Percentiles rank a stretch among this genome's conserved stretches.
Conservation (phyloP, 2,329 filamentous ascomycete species). For the Ceratocystis eucalypticola region DNA sequence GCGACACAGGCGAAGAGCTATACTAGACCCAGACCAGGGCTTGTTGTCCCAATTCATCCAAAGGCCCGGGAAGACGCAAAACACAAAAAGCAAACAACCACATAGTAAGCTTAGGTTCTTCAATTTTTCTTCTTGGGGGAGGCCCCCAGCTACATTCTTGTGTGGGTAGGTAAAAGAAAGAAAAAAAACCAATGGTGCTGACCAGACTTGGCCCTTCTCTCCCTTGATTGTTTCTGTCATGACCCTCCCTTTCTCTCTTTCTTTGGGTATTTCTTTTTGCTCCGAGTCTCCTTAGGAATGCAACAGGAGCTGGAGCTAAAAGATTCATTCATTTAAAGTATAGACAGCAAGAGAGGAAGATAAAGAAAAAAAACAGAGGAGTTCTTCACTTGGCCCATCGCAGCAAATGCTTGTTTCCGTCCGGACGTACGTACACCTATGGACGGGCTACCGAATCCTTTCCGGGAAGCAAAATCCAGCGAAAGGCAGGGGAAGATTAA, state of each 20-base stretch:
- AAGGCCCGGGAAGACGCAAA: background rate
- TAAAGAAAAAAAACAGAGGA: no score
- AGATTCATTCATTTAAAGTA: background rate
- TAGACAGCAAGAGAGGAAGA: no score
- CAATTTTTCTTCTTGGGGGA: background rate
- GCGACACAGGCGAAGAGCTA: background rate
- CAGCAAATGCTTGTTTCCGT: background rate
- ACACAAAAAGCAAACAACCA: background rate
- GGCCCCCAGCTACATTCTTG: no score
- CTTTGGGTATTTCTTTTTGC: background rate
- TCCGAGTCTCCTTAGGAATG: background rate
- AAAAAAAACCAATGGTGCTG: background rate
- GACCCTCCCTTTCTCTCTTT: background rate
- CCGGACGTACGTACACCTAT: background rate
- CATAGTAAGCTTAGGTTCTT: background rate
- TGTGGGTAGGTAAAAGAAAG: background rate
- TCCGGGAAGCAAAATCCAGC: background rate
- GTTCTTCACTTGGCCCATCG: background rate
- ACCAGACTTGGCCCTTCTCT: background rate
- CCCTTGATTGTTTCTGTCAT: conserved; percentile 1
- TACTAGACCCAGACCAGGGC: background rate
- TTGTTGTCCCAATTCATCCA: background rate
- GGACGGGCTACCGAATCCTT: background rate
- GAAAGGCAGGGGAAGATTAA: background rate
- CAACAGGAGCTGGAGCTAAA: background rate